Base-by-base conservation (phyloP, 2,329 filamentous ascomycete genomes). In the Microcyclosporella mali region DNA sequence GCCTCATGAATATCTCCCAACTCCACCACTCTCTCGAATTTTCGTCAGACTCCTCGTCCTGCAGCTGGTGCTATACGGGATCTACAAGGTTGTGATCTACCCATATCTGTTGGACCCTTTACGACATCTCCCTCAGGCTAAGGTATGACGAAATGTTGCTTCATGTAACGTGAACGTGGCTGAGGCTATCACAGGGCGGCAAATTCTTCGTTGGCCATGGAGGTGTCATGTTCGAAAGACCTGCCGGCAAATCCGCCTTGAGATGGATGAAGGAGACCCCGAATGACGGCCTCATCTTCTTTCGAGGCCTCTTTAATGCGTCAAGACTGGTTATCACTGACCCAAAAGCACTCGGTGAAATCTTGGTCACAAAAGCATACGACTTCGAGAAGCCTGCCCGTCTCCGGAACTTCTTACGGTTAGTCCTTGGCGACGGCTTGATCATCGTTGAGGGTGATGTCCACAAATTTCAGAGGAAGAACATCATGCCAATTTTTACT, bases 401-500 rank as follows among this genome's bases (percentile, higher is more conserved):
- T 6, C 54, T 64, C 6, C 66, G 67, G 17, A 60, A 62, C 9
- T 71, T 75, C 37, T 56, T 78, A n/a, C 61, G 66, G 0, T 63
- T 66, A 1, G 70, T 77, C 19, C 56, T 77, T 1, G 74, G 73
- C 0, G 68, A 72, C 34, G 73, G 73, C 0, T 48, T 77, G 37
- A 66, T 77, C 29, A 60, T 74, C 42, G 68, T 68, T 0, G 73
- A 77, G 49, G 72, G 71, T 2, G 65, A 69, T 3, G 67, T 67
- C 17, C 74, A 77, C 53, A 68, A 66, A 46, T 68, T 68, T 38
- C 71, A 75, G 45, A 76, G 89, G 33, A 88, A 84, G 61, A 81
- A 82, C 46, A 75, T 94, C 15, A 78, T 82, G 68, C 88, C 88
- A 0, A 85, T 87, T 1, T 95, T 95, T 62, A 75, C 80, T 12